Conservation (phyloP, 805 yeast genomes). For the Monosporozyma yasuniensis region DNA sequence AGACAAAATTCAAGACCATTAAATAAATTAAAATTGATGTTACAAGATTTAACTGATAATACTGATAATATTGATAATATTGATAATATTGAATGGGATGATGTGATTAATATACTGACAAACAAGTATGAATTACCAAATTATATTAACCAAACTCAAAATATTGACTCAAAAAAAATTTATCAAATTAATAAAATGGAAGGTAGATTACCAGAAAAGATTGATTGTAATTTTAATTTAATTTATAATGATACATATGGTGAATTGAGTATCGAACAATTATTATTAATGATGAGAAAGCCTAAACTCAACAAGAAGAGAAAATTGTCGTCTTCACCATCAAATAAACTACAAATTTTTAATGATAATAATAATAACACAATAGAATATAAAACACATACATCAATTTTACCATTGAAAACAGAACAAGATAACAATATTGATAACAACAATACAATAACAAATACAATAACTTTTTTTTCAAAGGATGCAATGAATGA, state of each 20-base stretch:
- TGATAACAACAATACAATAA: conserved; percentile 25
- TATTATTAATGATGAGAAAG: conserved; percentile 46
- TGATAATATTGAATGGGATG: background rate
- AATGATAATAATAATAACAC: background rate
- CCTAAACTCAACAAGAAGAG: conserved; percentile 1
- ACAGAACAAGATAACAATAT: conserved; percentile 22
- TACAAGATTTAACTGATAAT: background rate
- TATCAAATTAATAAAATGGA: conserved; percentile 43
- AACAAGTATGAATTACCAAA: background rate
- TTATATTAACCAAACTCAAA: background rate
- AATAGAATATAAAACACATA: conserved; percentile 18
- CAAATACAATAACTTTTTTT: conserved; percentile 64
- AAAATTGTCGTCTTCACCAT: conserved; percentile 5
- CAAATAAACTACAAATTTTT: background rate
- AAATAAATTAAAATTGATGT: conserved; percentile 29
- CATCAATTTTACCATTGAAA: conserved; percentile 39
- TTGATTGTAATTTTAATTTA: conserved; percentile 51
- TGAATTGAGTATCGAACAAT: conserved; percentile 57
- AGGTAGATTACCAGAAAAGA: conserved; percentile 53
- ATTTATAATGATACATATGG: conserved; percentile 39
- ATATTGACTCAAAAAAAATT: too few relatives aligned
- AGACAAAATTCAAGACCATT: conserved; percentile 57
- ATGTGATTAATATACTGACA: background rate
- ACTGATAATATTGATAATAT: background rate
- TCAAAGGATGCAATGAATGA: conserved; percentile 71